Evolutionary conservation across 805 yeast species (phyloP).

Genomic region (Myxozyma nipponensis): DNA sequence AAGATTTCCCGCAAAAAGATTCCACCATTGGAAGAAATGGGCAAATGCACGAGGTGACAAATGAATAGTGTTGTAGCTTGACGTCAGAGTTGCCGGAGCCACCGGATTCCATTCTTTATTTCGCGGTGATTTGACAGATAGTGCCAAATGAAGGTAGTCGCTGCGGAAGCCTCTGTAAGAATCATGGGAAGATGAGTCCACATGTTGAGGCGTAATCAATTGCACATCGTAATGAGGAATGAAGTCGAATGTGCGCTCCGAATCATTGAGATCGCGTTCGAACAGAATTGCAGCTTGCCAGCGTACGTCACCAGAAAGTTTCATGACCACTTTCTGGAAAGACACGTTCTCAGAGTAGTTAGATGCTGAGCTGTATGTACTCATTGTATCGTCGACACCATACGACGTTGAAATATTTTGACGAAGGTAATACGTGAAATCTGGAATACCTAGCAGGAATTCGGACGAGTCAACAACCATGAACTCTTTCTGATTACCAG

Average conservation of each 20-base stretch:
- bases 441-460: constrained; percentile 71
- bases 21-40: constrained; percentile 84
- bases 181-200: constrained; percentile 59
- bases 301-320: constrained; percentile 60
- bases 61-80: constrained; percentile 64
- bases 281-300: constrained; percentile 76
- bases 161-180: constrained; percentile 79
- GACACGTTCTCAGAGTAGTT: constrained; percentile 26
- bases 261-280: constrained; percentile 51
- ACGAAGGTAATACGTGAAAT: constrained; percentile 49
- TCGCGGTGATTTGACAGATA: constrained; percentile 48
- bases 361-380: constrained; percentile 27
- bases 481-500: constrained; percentile 65
- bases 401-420: constrained; percentile 32
- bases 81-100: constrained; percentile 19
- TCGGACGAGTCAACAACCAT: constrained; percentile 59
- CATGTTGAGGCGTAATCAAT: constrained; percentile 54
- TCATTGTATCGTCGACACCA: constrained; percentile 7
- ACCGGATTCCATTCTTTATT: constrained; percentile 28
- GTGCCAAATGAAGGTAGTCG: constrained; percentile 70
- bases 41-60: constrained; percentile 64
- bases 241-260: constrained; percentile 44
- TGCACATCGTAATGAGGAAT: constrained; percentile 62
- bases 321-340: constrained; percentile 51
- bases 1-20: constrained; percentile 69